Conservation (phyloP, 1,139 yeast species). For the Debaryomyces singareniensis region DNA sequence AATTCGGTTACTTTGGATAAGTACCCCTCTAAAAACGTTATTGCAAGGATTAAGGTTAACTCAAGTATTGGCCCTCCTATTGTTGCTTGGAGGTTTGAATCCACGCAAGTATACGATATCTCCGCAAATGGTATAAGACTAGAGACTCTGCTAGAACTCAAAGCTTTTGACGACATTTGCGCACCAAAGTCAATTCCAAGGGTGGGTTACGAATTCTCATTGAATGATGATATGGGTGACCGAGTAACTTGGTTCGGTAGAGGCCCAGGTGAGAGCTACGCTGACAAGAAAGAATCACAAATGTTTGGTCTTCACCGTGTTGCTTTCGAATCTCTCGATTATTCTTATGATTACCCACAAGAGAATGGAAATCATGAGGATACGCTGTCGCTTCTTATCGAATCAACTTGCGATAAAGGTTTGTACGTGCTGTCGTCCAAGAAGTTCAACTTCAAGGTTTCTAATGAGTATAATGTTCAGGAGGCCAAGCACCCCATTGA, state of each 20-base stretch:
- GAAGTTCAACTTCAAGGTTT: constrained; percentile 13
- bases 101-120: constrained; percentile 7
- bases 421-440: constrained; percentile 4
- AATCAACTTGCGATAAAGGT: constrained; percentile 3
- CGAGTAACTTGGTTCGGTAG: constrained; percentile 23
- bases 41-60: constrained; percentile 5
- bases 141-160: constrained; percentile 4
- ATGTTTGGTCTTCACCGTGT: constrained; percentile 14
- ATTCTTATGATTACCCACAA: constrained; percentile 26
- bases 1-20: constrained; percentile 3
- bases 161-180: constrained; percentile 4
- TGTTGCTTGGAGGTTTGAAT: constrained; percentile 11
- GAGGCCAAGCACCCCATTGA: constrained; percentile 25
- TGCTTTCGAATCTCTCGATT: constrained; percentile 11
- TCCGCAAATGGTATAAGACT: constrained; percentile 5
- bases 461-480: constrained; percentile 14
- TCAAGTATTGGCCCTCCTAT: constrained; percentile 10
- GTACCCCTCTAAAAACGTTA: constrained; percentile 2
- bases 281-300: constrained; percentile 22
- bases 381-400: constrained; percentile 18
- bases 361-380: constrained; percentile 28
- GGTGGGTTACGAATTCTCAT: constrained; percentile 12
- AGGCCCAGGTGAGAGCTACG: constrained; percentile 27
- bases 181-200: constrained; percentile 11
- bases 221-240: constrained; percentile 6